phyloP scores from a whole-genome alignment of 129 eudicot genomes.

The Calendula officinalis region DNA sequence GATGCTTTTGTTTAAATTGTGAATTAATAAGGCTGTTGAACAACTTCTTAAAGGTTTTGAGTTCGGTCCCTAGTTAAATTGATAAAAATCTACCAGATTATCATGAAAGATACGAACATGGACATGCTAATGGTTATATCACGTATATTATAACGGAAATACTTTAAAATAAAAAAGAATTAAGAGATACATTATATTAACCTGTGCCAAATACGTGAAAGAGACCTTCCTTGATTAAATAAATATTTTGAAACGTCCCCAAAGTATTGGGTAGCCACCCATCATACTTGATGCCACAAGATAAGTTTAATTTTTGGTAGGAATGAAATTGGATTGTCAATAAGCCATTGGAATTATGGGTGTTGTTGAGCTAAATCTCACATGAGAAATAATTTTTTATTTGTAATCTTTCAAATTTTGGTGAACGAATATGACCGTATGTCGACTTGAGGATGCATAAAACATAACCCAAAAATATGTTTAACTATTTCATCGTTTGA shows the following conservation, averaged over 20 bases:
- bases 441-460: neutral
- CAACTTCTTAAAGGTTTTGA: too few relatives aligned
- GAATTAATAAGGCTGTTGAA: too few relatives aligned
- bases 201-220: too few relatives aligned
- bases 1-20: too few relatives aligned
- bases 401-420: conserved; percentile 6
- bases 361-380: conserved; percentile 35
- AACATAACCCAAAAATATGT: neutral
- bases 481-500: neutral
- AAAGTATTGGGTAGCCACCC: conserved; percentile 9
- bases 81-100: too few relatives aligned
- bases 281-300: conserved; percentile 15
- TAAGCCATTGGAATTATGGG: conserved; percentile 18
- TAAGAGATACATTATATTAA: too few relatives aligned
- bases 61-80: too few relatives aligned
- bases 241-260: conserved; percentile 5
- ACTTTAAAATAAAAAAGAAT: too few relatives aligned
- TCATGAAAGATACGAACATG: too few relatives aligned
- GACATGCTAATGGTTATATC: too few relatives aligned
- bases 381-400: neutral
- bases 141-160: too few relatives aligned
- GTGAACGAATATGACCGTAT: conserved; percentile 19
- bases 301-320: conserved; percentile 25
- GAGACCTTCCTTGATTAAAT: neutral
- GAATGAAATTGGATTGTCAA: conserved; percentile 8